Evolutionary conservation across 495 filamentous ascomycete species (phyloP), one percentile per base, ranked within the genome.

Genomic region (Saxophila tyrrhenica): DNA sequence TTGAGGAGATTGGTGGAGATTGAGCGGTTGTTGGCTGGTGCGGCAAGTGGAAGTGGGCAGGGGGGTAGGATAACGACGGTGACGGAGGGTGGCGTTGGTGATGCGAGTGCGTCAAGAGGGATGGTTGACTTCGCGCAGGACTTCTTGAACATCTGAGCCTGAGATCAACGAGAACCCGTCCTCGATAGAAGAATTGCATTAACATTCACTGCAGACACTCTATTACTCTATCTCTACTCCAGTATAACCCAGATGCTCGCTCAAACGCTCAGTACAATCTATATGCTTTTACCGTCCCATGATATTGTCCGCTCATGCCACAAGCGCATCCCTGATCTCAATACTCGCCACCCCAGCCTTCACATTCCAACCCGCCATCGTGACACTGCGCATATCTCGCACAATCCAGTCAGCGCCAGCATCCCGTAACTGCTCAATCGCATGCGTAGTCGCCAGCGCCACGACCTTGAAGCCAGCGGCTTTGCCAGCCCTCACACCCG

Each of bases 391-490:
- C 71, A 98, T 70, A 68, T 98, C 87, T 59, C 76, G 72, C 22
- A 95, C 82, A 24, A 96, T 79, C 84, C 87, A 95, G 70, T 96
- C 89, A 20, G 92, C 86, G 10, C 78, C 84, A 11, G 87, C 86
- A 24, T 73, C 77, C 51, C 73, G 61, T 21, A 96, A 73, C 67
- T 89, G 76, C 60, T 80, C 79, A 39, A 81, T 70, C 20, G 78
- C 77, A 68, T 98, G 91, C 45, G 86, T 90, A 41, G 91, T 96
- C 45, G 84, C 81, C 29, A 98, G 67, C n/a, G 82, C 90, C 42
- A 95, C 69, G 3, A 98, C 92, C 64, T 80, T 81, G 70, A 87
- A 97, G 1, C 87, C 88, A 1, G 92, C 91, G 0, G 81, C 86
- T 69, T 92, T 94, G 21, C 92, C 91, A 19, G 90, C 83, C 48